Percentiles rank a stretch among this genome's conserved stretches.
phyloP scores from a whole-genome alignment of 2,329 filamentous ascomycete genomes.

The Botrytis pseudocinerea region DNA sequence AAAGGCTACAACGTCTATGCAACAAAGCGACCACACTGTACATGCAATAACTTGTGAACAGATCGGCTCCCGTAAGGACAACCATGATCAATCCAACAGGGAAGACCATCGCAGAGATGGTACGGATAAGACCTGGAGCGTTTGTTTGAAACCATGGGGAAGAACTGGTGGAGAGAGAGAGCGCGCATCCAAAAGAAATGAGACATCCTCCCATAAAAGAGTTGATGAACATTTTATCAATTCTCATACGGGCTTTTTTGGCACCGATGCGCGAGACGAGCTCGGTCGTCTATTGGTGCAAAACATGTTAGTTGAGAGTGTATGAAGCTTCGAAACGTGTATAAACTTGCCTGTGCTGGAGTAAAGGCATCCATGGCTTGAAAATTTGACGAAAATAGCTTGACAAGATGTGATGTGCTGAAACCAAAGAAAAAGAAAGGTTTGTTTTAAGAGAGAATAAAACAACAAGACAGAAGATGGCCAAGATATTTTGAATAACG shows the following conservation, averaged over 20 bases:
- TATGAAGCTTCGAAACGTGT: neutral
- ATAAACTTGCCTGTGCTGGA: slow-evolving; percentile 39
- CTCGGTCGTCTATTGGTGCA: slow-evolving; percentile 48
- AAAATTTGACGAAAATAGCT: slow-evolving; percentile 3
- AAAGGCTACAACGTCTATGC: slow-evolving; percentile 44
- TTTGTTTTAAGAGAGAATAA: neutral
- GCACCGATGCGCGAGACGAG: slow-evolving; percentile 51
- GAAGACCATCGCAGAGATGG: slow-evolving; percentile 49
- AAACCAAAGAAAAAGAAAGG: neutral
- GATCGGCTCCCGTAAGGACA: slow-evolving; percentile 50
- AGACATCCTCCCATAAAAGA: slow-evolving; percentile 53
- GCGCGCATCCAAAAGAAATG: slow-evolving; percentile 52
- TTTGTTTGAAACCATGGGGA: slow-evolving; percentile 52
- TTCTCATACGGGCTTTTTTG: slow-evolving; percentile 53
- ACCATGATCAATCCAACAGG: slow-evolving; percentile 53
- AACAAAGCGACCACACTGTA: slow-evolving; percentile 48
- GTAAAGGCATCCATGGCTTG: slow-evolving; percentile 46
- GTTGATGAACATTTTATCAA: slow-evolving; percentile 54
- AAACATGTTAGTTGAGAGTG: slow-evolving; percentile 13
- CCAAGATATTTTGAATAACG: slow-evolving; percentile 14
- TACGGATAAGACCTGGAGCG: slow-evolving; percentile 50
- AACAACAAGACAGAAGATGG: neutral
- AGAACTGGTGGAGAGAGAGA: slow-evolving; percentile 48
- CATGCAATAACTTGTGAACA: slow-evolving; percentile 47
- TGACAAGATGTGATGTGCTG: neutral